These are phyloP conservation scores for Coleophoma cylindrospora DNA, from an alignment of 2,329 filamentous ascomycete species.

Conservation along the genomic window DNA sequence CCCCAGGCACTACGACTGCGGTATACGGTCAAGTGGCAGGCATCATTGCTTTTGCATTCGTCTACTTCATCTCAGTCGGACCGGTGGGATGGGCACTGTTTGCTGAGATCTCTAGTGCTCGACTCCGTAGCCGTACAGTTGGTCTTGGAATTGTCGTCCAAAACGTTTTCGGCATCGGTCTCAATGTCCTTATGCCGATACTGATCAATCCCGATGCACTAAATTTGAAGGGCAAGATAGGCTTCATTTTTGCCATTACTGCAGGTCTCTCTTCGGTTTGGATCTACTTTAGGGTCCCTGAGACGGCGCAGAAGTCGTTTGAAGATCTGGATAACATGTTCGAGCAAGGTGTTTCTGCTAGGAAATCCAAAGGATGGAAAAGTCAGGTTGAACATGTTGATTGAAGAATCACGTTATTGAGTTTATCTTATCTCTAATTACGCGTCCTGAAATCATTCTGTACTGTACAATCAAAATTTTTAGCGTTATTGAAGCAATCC, in stretches of 20 bases:
- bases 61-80: slow-evolving; percentile 34
- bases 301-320: slow-evolving; percentile 18
- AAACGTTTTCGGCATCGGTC: slow-evolving; percentile 27
- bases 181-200: slow-evolving; percentile 29
- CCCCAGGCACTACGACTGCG: slow-evolving; percentile 18
- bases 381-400: neutral
- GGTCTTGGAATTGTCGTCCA: slow-evolving; percentile 34
- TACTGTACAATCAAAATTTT: no score
- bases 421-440: no score
- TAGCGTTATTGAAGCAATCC: neutral
- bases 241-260: slow-evolving; percentile 33
- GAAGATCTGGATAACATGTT: slow-evolving; percentile 17
- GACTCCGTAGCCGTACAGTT: slow-evolving; percentile 32
- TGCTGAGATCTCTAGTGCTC: slow-evolving; percentile 30
- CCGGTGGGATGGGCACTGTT: slow-evolving; percentile 34
- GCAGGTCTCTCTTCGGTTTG: slow-evolving; percentile 26
- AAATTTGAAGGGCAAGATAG: slow-evolving; percentile 34
- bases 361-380: slow-evolving; percentile 6
- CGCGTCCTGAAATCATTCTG: no score
- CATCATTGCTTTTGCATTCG: slow-evolving; percentile 32
- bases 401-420: no score
- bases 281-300: slow-evolving; percentile 33
- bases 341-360: slow-evolving; percentile 6
- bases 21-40: slow-evolving; percentile 29
- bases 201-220: slow-evolving; percentile 32